These are phyloP conservation scores for Agrostemma githago DNA, from an alignment of 148 eudicot genomes.

Conservation along the genomic window DNA sequence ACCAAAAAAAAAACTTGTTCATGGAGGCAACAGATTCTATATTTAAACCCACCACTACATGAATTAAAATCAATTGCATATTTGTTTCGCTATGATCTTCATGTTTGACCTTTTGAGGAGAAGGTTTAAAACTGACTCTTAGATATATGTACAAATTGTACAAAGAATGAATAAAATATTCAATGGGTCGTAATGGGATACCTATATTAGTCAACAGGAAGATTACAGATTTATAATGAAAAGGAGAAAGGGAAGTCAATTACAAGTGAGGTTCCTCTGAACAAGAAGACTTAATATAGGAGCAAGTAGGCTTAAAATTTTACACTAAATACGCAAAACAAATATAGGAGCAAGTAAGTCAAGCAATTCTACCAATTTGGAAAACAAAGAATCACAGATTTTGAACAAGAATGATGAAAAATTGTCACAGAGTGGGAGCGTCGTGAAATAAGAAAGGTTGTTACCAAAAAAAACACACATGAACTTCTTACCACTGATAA, in stretches of 20 bases:
- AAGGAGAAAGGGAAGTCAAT: neutral
- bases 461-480: conserved; percentile 9
- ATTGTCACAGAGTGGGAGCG: neutral
- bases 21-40: neutral
- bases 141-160: no score
- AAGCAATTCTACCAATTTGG: neutral
- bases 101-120: neutral
- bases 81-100: neutral
- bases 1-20: neutral
- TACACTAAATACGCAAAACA: neutral
- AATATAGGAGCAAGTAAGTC: neutral
- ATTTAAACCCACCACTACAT: neutral
- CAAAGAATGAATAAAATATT: no score
- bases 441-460: neutral
- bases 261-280: neutral
- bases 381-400: neutral
- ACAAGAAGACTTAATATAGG: no score
- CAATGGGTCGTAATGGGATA: neutral
- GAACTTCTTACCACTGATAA: conserved; percentile 66
- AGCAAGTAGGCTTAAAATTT: neutral
- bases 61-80: neutral
- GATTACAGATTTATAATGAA: no score
- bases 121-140: neutral
- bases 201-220: neutral
- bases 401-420: neutral